Percentiles rank a stretch among this genome's conserved stretches.
Evolutionary conservation across 2,329 filamentous ascomycete genomes (phyloP).

Genomic region (Neurospora sp.): DNA sequence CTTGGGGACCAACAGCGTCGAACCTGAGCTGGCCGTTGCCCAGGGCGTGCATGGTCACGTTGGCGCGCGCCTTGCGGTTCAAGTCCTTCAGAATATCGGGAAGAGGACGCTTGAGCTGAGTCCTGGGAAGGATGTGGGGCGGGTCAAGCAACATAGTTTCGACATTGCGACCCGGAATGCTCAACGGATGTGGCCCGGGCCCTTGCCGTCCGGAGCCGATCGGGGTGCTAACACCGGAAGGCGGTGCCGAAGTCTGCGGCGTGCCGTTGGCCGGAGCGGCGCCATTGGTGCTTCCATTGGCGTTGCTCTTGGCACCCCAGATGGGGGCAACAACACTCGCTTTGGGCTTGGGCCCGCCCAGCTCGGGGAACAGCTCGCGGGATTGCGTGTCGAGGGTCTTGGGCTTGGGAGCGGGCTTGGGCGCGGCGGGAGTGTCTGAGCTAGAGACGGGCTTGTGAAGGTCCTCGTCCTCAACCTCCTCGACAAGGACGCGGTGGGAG

Average conservation of each 20-base stretch:
- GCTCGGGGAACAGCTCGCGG: conserved; percentile 86
- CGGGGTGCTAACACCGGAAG: conserved; percentile 45
- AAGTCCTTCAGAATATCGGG: conserved; percentile 82
- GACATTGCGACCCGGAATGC: conserved; percentile 72
- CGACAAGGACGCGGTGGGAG: conserved; percentile 57
- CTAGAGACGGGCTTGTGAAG: conserved; percentile 31
- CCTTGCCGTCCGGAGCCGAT: conserved; percentile 18
- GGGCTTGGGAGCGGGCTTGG: conserved; percentile 61
- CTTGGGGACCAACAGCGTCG: conserved; percentile 73
- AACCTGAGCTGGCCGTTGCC: conserved; percentile 68
- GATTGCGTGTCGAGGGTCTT: conserved; percentile 74
- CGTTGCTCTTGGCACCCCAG: conserved; percentile 65
- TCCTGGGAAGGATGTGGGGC: conserved; percentile 65
- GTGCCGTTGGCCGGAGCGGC: conserved; percentile 42
- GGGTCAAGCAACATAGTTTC: conserved; percentile 67
- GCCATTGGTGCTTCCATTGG: conserved; percentile 44
- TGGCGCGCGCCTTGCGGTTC: conserved; percentile 84
- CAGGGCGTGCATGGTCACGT: conserved; percentile 67
- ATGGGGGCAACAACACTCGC: conserved; percentile 55
- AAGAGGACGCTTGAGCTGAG: conserved; percentile 75
- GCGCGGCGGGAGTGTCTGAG: conserved; percentile 35
- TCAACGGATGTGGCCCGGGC: conserved; percentile 46
- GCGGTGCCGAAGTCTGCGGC: conserved; percentile 54
- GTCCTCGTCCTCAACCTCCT: conserved; percentile 76
- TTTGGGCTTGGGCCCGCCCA: conserved; percentile 63